Evolutionary conservation across 306 rosid species (phyloP), one percentile per base, ranked within the genome.

Genomic region (Styphnolobium japonicum): DNA sequence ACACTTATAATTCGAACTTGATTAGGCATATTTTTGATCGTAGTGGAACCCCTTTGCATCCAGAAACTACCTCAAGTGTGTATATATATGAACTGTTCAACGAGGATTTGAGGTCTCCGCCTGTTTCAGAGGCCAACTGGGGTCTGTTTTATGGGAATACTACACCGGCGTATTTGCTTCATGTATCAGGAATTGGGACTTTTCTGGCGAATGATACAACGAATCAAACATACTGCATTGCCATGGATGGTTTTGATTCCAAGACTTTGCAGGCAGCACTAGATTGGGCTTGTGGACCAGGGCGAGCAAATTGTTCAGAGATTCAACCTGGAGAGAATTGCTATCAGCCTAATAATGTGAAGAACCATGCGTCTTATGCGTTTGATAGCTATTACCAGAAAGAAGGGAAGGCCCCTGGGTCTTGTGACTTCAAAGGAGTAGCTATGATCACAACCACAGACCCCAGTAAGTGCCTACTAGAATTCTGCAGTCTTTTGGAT

Each of bases 211-310:
- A 95, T 63, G 99, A 95, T 70, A 88, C 96, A 0, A 91, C 99
- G 0, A 95, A 95, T 74, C 97, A 83, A 85, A 95, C 99, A 0
- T 95, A 79, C 58, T 95, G 99, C 84, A 89, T 95, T 85, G 94
- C 88, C 52, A 91, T 89, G 96, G 98, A 91, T 77, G 98, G 90
- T 18, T 83, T 88, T 19, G 97, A 95, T 80, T 34, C 79, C 0
- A 95, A 87, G 94, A 91, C 89, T 0, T 75, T 95, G 96, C 99
- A 95, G 77, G 89, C 98, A 0, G 97, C 99, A 2, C 75, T 95
- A 75, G 99, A 95, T 83, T 95, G 98, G 99, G 99, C 98, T 0
- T 95, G 98, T 82, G 98, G 98, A 48, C 97, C 97, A 0, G 98
- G 98, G 2, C 48, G 81, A 39, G 89, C 99, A 0, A 93, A 95